Conservation (phyloP, 257 asterid genomes). For the Ligustrum vulgare region DNA sequence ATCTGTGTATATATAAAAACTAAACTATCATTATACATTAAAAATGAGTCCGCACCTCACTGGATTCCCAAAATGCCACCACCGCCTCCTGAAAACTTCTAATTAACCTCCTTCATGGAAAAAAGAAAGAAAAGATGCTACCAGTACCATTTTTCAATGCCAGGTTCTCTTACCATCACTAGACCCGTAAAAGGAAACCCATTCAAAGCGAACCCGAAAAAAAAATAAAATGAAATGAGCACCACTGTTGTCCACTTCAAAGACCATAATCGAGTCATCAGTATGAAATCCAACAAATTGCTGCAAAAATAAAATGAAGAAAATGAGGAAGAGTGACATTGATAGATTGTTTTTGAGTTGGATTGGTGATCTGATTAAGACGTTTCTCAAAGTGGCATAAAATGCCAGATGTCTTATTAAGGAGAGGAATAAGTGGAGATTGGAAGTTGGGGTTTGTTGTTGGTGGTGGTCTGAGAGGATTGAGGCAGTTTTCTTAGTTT, state of each 20-base stretch:
- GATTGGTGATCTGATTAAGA: neutral
- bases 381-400: neutral
- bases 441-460: neutral
- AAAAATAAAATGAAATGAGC: neutral
- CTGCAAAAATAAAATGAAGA: neutral
- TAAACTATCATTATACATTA: neutral
- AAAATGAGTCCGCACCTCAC: neutral
- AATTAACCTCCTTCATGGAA: too few relatives aligned
- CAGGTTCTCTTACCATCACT: neutral
- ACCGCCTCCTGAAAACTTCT: too few relatives aligned
- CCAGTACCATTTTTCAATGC: neutral
- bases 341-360: neutral
- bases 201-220: neutral
- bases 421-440: neutral
- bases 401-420: neutral
- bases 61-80: neutral
- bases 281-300: neutral
- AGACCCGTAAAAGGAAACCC: neutral
- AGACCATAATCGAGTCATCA: neutral
- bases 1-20: neutral
- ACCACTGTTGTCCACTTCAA: neutral
- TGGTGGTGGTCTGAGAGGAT: neutral
- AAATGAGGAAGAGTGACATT: neutral
- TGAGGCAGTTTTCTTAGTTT: neutral
- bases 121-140: too few relatives aligned